A percentile compares a stretch with the other conserved stretches of the same genome.
Conservation (phyloP, 129 eudicot genomes). For the Tanacetum coccineum region DNA sequence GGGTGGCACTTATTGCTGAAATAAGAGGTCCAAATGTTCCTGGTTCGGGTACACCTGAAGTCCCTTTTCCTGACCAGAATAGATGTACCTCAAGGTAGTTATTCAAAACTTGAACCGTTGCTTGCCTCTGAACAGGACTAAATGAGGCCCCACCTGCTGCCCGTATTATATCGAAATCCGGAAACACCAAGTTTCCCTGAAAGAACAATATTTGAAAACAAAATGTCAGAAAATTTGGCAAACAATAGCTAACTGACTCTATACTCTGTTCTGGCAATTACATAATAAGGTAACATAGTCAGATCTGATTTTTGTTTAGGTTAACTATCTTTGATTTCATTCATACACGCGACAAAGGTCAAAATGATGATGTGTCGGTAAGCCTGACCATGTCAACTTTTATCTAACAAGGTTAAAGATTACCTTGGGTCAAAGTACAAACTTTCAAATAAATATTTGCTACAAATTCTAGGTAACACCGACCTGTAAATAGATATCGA, state of each 20-base stretch:
- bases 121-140: constrained; percentile 40
- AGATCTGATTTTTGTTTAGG: no score
- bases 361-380: no score
- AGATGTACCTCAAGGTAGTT: constrained; percentile 82
- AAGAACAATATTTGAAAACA: background rate
- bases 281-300: no score
- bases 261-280: no score
- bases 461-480: background rate
- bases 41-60: constrained; percentile 74
- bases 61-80: constrained; percentile 97
- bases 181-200: constrained; percentile 51
- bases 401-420: no score
- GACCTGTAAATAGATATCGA: constrained; percentile 75
- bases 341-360: no score
- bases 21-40: constrained; percentile 82
- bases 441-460: background rate
- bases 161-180: constrained; percentile 68
- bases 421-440: no score
- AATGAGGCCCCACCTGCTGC: constrained; percentile 56
- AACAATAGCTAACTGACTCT: background rate
- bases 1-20: constrained; percentile 82
- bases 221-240: background rate
- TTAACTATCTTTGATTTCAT: no score
- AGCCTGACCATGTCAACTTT: no score
- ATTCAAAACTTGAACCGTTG: constrained; percentile 48